phyloP scores from a whole-genome alignment of 192 early-diverging fungal genomes.

The Allomyces arbusculus region DNA sequence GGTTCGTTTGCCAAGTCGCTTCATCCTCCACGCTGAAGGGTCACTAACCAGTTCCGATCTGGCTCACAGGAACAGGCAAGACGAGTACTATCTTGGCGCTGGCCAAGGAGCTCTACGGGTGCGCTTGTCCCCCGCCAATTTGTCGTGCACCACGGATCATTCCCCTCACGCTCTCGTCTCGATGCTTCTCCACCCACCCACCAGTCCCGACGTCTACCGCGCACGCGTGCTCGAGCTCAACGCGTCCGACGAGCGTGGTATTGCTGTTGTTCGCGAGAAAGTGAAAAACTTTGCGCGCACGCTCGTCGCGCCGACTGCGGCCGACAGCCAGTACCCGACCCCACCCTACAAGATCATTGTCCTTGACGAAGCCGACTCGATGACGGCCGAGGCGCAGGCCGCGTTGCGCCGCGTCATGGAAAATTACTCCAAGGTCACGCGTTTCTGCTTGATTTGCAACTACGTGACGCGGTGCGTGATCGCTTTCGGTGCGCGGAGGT shows the following conservation, averaged over 20 bases:
- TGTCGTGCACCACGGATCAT: neutral
- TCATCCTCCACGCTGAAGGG: no score
- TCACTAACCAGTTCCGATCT: no score
- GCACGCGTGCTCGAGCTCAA: conserved; percentile 79
- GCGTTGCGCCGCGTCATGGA: conserved; percentile 89
- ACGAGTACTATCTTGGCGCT: conserved; percentile 86
- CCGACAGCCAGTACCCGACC: conserved; percentile 16
- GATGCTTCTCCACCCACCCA: conserved; percentile 9
- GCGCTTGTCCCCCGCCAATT: neutral
- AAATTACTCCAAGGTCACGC: conserved; percentile 71
- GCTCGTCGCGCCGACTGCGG: conserved; percentile 16
- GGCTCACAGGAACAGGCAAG: conserved; percentile 63
- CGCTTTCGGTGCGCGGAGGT: neutral
- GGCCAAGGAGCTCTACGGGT: conserved; percentile 68
- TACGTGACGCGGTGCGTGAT: conserved; percentile 42
- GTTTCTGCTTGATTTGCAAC: conserved; percentile 90
- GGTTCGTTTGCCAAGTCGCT: no score
- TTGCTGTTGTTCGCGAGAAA: conserved; percentile 73
- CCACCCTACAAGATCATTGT: conserved; percentile 94
- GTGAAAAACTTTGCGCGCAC: conserved; percentile 81
- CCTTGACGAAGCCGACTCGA: conserved; percentile 91
- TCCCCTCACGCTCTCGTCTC: neutral
- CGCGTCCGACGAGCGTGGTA: conserved; percentile 95
- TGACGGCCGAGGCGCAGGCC: conserved; percentile 85
- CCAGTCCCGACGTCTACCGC: conserved; percentile 56